phyloP scores from a whole-genome alignment of 1,139 yeast species.

The Geotrichum restrictum region DNA sequence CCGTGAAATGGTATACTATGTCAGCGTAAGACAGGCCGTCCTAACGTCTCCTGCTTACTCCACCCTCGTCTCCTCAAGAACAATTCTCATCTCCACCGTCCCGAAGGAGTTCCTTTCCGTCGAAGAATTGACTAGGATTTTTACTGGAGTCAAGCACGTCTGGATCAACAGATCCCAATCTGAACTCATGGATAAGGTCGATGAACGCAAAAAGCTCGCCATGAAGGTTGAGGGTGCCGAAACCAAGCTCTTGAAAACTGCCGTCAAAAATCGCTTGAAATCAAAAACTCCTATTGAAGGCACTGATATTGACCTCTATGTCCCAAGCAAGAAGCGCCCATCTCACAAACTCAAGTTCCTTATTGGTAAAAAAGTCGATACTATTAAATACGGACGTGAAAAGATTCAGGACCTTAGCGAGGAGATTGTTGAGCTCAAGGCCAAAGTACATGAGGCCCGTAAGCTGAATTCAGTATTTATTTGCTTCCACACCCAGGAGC shows the following conservation, averaged over 20 bases:
- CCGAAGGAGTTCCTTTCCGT: constrained; percentile 65
- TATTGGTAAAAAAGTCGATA: constrained; percentile 80
- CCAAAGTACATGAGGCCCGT: constrained; percentile 41
- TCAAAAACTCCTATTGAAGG: constrained; percentile 49
- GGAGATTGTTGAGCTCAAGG: constrained; percentile 50
- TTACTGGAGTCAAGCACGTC: constrained; percentile 67
- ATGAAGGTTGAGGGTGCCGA: constrained; percentile 69
- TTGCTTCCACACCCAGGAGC: constrained; percentile 80
- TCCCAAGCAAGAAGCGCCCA: constrained; percentile 76
- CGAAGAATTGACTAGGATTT: constrained; percentile 55
- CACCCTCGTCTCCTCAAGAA: constrained; percentile 65
- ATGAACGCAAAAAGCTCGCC: constrained; percentile 60
- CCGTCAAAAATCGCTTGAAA: constrained; percentile 58
- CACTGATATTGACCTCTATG: constrained; percentile 56
- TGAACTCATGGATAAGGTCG: constrained; percentile 54
- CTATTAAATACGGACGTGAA: constrained; percentile 67
- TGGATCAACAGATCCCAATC: constrained; percentile 69
- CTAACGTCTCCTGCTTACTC: constrained; percentile 78
- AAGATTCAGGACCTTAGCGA: constrained; percentile 63
- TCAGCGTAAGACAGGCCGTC: constrained; percentile 75
- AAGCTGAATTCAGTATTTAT: constrained; percentile 66
- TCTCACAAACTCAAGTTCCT: constrained; percentile 59
- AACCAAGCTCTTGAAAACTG: constrained; percentile 53
- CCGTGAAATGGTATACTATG: constrained; percentile 76
- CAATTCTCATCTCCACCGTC: constrained; percentile 74